Evolutionary conservation across 2,329 filamentous ascomycete species (phyloP), one percentile per base, ranked within the genome.

Genomic region (Plectosphaerella cucumerina): DNA sequence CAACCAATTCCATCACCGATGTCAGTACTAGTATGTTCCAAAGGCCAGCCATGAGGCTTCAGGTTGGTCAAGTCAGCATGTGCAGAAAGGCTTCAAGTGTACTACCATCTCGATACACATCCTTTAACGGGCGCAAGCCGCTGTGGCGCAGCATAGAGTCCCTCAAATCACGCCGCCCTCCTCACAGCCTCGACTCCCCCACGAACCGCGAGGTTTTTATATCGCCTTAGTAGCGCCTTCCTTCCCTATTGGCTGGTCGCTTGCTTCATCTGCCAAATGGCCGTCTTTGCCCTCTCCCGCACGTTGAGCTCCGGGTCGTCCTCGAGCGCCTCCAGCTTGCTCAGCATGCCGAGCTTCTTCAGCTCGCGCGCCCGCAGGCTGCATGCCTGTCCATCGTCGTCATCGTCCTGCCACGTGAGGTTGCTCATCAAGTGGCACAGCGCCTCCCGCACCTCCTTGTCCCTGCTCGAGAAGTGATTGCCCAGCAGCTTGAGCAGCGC

Each of bases 341-440:
- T 75, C 49, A 86, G 72, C 56, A 92, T 87, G 0, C 90, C 90
- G 22, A 94, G 68, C 49, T 81, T 80, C 63, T 83, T 81, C 43
- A 99, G 74, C 63, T 88, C 85, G 12, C 71, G 65, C 0, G 85
- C 86, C 48, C 94, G 80, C 59, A 85, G 78, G 26, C 79, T 74
- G 55, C 87, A 89, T 10, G 80, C 81, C 20, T 76, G 72, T 18
- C 76, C 72, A 59, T 96, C 91, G 26, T 70, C 76, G 6, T 80
- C 76, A 60, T 93, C 86, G 55, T 97, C 92, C 55, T 86, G 78
- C 76, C 87, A 95, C 0, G 89, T 88, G 42, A 99, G 78, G 64
- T 97, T 97, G 64, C 86, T 88, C 43, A 95, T 78, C 42, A 96
- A 77, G 79, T 92, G 93, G 57, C 90, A 90, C 59, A 94, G 83